These are phyloP conservation scores for Chytriomyces hyalinus DNA, from an alignment of 192 early-diverging fungal species.

Conservation along the genomic window DNA sequence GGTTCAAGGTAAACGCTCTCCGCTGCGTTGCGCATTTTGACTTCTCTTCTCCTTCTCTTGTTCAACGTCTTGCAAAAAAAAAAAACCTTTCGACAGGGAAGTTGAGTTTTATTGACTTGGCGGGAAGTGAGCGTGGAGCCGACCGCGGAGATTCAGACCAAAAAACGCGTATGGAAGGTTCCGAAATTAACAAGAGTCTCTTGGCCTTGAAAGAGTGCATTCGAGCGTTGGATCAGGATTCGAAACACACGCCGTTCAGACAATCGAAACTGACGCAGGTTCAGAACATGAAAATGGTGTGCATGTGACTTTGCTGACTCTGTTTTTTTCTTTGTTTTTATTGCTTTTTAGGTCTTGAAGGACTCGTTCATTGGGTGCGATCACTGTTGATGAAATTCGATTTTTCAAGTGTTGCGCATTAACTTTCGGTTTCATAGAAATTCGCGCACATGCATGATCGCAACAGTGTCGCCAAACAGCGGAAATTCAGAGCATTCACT, in stretches of 20 bases:
- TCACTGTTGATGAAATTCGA: conserved; percentile 1
- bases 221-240: conserved; percentile 92
- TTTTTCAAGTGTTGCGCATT: background rate
- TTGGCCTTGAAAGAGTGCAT: conserved; percentile 98
- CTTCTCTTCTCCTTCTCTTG: background rate
- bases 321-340: background rate
- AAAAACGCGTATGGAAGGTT: conserved; percentile 97
- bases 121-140: conserved; percentile 96
- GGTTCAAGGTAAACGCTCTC: conserved; percentile 53
- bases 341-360: conserved; percentile 71
- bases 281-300: background rate
- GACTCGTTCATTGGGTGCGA: conserved; percentile 92
- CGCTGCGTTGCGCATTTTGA: background rate
- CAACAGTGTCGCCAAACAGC: conserved; percentile 95
- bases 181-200: conserved; percentile 99
- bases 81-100: conserved; percentile 65
- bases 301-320: background rate
- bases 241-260: conserved; percentile 95
- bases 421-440: conserved; percentile 55
- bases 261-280: conserved; percentile 97
- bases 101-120: conserved; percentile 97
- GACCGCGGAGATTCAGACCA: conserved; percentile 93
- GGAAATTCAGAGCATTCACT: conserved; percentile 94
- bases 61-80: background rate
- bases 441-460: conserved; percentile 98